Evolutionary conservation across 2,329 filamentous ascomycete species (phyloP).

Genomic region (Talaromyces rugulosus): DNA sequence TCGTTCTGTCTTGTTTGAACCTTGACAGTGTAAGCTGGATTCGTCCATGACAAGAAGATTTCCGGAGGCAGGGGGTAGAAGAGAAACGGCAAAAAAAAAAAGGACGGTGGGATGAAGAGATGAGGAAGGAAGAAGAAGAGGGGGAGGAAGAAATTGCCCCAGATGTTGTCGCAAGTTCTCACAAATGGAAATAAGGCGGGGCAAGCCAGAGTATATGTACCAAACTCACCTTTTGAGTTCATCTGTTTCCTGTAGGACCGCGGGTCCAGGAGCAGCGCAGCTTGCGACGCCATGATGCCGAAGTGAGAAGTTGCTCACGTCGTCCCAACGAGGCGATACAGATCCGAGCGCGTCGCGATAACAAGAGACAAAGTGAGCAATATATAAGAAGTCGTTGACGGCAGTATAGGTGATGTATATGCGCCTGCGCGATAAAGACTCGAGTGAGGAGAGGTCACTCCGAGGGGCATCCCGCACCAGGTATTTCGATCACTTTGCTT

Average conservation of each 20-base stretch:
- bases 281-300: constrained; percentile 34
- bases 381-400: not conserved
- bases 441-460: constrained; percentile 6
- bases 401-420: not conserved
- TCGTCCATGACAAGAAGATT: not conserved
- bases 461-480: constrained; percentile 9
- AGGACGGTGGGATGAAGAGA: not conserved
- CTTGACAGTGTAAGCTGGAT: constrained; percentile 5
- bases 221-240: constrained; percentile 29
- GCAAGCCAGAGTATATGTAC: constrained; percentile 4
- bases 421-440: constrained; percentile 2
- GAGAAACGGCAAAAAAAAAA: not conserved
- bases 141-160: not conserved
- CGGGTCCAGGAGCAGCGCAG: constrained; percentile 42
- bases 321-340: not conserved
- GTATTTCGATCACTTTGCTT: not conserved
- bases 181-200: not conserved
- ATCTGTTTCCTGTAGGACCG: constrained; percentile 35
- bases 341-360: not conserved
- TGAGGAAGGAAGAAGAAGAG: not conserved
- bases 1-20: constrained; percentile 3
- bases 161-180: not conserved
- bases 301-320: not conserved
- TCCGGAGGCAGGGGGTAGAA: not conserved
- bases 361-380: not conserved